These are phyloP conservation scores for Diaporthe nobilis DNA, from an alignment of 2,329 filamentous ascomycete species.

Conservation along the genomic window DNA sequence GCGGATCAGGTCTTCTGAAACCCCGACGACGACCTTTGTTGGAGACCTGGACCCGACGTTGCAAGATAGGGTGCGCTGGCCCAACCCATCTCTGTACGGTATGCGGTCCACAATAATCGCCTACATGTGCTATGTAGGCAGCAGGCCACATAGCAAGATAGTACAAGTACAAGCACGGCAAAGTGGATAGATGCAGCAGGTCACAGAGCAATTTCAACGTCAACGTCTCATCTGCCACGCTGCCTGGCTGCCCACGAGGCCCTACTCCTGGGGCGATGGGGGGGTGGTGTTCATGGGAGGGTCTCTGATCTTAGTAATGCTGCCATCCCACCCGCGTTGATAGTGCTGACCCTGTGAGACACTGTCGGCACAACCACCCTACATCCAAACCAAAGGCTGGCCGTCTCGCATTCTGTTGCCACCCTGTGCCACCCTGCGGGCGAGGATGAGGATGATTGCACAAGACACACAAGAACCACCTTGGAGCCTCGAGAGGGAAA, in stretches of 20 bases:
- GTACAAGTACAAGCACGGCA: neutral
- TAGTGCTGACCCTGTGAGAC: slow-evolving; percentile 42
- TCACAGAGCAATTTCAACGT: neutral
- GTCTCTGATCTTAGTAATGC: slow-evolving; percentile 39
- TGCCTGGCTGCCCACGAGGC: slow-evolving; percentile 17
- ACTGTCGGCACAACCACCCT: slow-evolving; percentile 37
- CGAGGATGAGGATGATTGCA: slow-evolving; percentile 23
- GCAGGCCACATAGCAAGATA: neutral
- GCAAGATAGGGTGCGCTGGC: slow-evolving; percentile 13
- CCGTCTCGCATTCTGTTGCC: slow-evolving; percentile 40
- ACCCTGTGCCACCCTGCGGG: slow-evolving; percentile 32
- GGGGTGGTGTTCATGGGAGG: neutral
- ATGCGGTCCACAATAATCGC: neutral
- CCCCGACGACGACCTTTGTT: slow-evolving; percentile 24
- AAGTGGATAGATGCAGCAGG: neutral
- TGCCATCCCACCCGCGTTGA: slow-evolving; percentile 32
- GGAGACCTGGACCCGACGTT: slow-evolving; percentile 25
- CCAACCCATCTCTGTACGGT: neutral
- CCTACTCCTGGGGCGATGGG: neutral
- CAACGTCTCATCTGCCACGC: slow-evolving; percentile 8
- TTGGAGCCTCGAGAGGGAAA: neutral
- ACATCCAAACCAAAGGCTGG: slow-evolving; percentile 19
- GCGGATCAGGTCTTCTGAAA: slow-evolving; percentile 30
- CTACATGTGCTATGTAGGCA: neutral
- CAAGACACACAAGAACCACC: slow-evolving; percentile 10